These are phyloP conservation scores for Solanum pimpinellifolium DNA, from an alignment of 257 asterid genomes.

Conservation along the genomic window DNA sequence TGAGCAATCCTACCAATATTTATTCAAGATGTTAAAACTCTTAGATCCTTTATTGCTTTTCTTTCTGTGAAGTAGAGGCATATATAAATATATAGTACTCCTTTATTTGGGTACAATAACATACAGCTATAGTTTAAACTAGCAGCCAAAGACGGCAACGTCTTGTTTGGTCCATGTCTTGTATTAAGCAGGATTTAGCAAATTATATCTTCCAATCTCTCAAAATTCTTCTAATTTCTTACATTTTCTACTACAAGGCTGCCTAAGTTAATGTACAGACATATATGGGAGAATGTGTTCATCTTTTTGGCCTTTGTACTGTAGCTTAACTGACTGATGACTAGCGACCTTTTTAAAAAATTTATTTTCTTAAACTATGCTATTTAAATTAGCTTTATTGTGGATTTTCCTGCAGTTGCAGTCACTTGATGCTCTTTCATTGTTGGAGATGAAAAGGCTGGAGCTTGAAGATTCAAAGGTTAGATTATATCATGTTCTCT, in stretches of 20 bases:
- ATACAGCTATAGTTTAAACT: background rate
- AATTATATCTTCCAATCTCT: background rate
- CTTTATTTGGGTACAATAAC: background rate
- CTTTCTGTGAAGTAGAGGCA: background rate
- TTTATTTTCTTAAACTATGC: background rate
- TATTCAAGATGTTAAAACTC: background rate
- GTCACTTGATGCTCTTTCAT: slow-evolving; percentile 57
- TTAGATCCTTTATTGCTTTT: background rate
- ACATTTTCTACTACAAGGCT: background rate
- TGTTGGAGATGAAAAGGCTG: slow-evolving; percentile 39
- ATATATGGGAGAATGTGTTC: background rate
- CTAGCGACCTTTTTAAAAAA: no score
- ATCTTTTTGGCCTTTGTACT: background rate
- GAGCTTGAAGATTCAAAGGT: slow-evolving; percentile 42
- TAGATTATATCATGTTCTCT: slow-evolving; percentile 2
- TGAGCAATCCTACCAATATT: background rate
- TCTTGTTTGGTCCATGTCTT: background rate
- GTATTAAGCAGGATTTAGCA: background rate
- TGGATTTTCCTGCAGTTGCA: slow-evolving; percentile 50
- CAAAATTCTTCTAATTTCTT: background rate
- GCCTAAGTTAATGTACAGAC: background rate
- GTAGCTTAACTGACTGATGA: background rate
- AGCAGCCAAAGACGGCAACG: background rate
- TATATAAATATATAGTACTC: background rate
- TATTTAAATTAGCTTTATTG: background rate